Conservation (phyloP, 805 yeast genomes). For the Priceomyces fermenticarens region DNA sequence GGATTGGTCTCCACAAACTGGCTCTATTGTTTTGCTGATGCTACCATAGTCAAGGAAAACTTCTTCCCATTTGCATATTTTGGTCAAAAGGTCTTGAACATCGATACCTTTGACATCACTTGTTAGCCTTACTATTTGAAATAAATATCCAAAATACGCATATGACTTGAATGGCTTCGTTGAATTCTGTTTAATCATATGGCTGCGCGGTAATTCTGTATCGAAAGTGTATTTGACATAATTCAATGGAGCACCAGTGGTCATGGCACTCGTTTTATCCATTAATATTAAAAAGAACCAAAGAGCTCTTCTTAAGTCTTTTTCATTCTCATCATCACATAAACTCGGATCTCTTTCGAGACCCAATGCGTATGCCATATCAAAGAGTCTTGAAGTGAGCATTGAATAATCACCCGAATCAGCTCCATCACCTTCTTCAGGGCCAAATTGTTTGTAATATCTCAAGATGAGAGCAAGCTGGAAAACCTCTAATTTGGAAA, state of each 20-base stretch:
- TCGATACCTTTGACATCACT: slow-evolving; percentile 22
- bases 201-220: slow-evolving; percentile 22
- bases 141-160: neutral
- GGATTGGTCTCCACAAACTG: neutral
- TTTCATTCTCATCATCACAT: slow-evolving; percentile 10
- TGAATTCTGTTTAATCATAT: slow-evolving; percentile 25
- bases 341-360: slow-evolving; percentile 61
- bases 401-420: slow-evolving; percentile 61
- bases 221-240: slow-evolving; percentile 20
- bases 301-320: slow-evolving; percentile 23
- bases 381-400: slow-evolving; percentile 53
- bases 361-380: slow-evolving; percentile 67
- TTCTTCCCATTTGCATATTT: slow-evolving; percentile 11
- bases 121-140: slow-evolving; percentile 36
- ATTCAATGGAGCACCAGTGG: slow-evolving; percentile 21
- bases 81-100: slow-evolving; percentile 10
- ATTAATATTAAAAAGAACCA: slow-evolving; percentile 20
- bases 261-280: slow-evolving; percentile 18
- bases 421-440: slow-evolving; percentile 52
- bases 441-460: slow-evolving; percentile 43
- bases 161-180: neutral
- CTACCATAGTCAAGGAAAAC: slow-evolving; percentile 4
- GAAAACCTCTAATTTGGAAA: slow-evolving; percentile 44
- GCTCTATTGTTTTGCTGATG: neutral
- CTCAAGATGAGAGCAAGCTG: neutral